Evolutionary conservation across 148 eudicot genomes (phyloP).

Genomic region (Heliosperma pusillum): DNA sequence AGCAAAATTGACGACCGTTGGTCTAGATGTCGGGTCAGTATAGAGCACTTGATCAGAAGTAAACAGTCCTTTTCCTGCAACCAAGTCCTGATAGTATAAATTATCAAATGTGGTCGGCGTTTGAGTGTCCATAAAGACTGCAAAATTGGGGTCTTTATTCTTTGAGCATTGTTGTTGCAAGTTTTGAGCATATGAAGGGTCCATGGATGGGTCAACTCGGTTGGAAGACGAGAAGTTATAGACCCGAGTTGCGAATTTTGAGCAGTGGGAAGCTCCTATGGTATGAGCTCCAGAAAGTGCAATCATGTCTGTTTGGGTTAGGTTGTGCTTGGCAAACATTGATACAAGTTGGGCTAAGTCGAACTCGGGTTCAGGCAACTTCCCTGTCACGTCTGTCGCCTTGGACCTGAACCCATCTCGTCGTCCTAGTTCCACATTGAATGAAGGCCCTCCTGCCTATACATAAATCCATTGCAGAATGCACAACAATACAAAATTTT

Average conservation of each 20-base stretch:
- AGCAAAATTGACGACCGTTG: slow-evolving; percentile 49
- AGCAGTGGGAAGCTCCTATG: slow-evolving; percentile 60
- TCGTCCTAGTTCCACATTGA: slow-evolving; percentile 59
- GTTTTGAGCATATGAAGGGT: slow-evolving; percentile 45
- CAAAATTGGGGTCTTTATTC: slow-evolving; percentile 40
- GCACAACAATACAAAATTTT: no score
- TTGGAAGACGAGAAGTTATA: slow-evolving; percentile 48
- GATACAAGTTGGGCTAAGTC: slow-evolving; percentile 12
- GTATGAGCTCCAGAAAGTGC: slow-evolving; percentile 69
- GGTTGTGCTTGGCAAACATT: slow-evolving; percentile 27
- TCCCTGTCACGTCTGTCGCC: slow-evolving; percentile 52
- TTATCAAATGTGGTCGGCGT: slow-evolving; percentile 56
- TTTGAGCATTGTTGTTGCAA: slow-evolving; percentile 43
- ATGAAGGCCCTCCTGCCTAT: slow-evolving; percentile 44
- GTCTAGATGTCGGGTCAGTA: slow-evolving; percentile 32
- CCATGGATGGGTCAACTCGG: slow-evolving; percentile 49
- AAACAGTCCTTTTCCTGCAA: slow-evolving; percentile 52
- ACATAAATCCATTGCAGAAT: no score
- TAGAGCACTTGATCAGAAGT: slow-evolving; percentile 65
- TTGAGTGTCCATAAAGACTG: slow-evolving; percentile 42
- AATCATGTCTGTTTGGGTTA: slow-evolving; percentile 48
- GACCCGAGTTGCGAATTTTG: slow-evolving; percentile 39
- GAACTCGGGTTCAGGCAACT: slow-evolving; percentile 45
- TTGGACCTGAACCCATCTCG: slow-evolving; percentile 58
- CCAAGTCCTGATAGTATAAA: slow-evolving; percentile 50